These are phyloP conservation scores for Podospora sp. DNA, from an alignment of 495 filamentous ascomycete species.

Conservation along the genomic window DNA sequence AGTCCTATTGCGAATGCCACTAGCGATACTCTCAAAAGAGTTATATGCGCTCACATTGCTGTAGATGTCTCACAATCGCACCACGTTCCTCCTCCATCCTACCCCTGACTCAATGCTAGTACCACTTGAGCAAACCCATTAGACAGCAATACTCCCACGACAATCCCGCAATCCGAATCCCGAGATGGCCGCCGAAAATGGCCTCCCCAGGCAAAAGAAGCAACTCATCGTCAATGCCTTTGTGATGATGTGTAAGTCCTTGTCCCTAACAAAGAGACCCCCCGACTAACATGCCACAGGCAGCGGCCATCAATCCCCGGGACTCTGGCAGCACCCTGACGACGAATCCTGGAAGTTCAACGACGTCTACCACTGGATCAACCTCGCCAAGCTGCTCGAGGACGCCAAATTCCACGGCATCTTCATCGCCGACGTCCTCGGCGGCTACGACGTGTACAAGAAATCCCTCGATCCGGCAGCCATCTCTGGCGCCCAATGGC, in stretches of 20 bases:
- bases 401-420: constrained; percentile 59
- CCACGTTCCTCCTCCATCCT: background rate
- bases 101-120: too few species aligned
- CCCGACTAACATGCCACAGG: constrained; percentile 29
- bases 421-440: constrained; percentile 28
- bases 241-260: constrained; percentile 54
- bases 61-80: background rate
- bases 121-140: too few species aligned
- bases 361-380: constrained; percentile 58
- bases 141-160: background rate
- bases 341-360: constrained; percentile 58
- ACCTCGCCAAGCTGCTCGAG: constrained; percentile 59
- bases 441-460: constrained; percentile 68
- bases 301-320: constrained; percentile 65
- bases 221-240: constrained; percentile 68
- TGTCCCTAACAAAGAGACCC: background rate
- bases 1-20: background rate
- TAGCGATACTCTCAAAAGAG: background rate
- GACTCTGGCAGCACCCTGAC: constrained; percentile 61
- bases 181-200: constrained; percentile 3
- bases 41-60: background rate
- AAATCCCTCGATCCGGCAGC: constrained; percentile 60
- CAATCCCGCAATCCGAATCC: background rate
- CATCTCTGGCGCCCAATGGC: constrained; percentile 66
- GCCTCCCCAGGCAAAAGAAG: constrained; percentile 46